A percentile compares a stretch with the other conserved stretches of the same genome.
Evolutionary conservation across 2,329 filamentous ascomycete genomes (phyloP).

Genomic region (Cercospora zeae-maydis): DNA sequence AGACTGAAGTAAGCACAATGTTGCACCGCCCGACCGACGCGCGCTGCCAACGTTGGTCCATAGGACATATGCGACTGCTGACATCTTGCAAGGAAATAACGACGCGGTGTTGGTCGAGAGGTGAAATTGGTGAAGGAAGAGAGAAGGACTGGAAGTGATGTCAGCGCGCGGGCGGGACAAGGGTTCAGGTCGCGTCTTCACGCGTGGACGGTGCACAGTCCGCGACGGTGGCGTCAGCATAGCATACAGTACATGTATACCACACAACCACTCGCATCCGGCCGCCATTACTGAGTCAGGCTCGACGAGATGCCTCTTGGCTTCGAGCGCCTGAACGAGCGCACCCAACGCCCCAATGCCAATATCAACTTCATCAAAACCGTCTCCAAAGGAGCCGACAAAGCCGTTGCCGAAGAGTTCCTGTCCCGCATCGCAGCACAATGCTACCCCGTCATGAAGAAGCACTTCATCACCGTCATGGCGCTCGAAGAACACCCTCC

Average conservation of each 20-base stretch:
- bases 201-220: background rate
- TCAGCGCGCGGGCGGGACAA: background rate
- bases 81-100: background rate
- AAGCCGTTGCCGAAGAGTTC: slow-evolving; percentile 62
- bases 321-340: slow-evolving; percentile 74
- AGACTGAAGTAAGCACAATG: background rate
- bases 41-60: background rate
- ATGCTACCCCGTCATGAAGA: slow-evolving; percentile 61
- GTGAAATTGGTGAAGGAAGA: background rate
- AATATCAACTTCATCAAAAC: slow-evolving; percentile 84
- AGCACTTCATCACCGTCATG: slow-evolving; percentile 47
- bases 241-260: background rate
- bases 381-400: slow-evolving; percentile 47
- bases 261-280: background rate
- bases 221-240: background rate
- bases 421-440: slow-evolving; percentile 75
- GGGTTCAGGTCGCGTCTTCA: background rate
- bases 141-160: background rate
- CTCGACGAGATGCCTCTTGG: slow-evolving; percentile 67
- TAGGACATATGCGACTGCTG: background rate
- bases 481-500: slow-evolving; percentile 74
- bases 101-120: background rate
- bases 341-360: slow-evolving; percentile 68
- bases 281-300: slow-evolving; percentile 15
- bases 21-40: background rate